phyloP scores from a whole-genome alignment of 495 filamentous ascomycete genomes.

The Thozetella sp. region DNA sequence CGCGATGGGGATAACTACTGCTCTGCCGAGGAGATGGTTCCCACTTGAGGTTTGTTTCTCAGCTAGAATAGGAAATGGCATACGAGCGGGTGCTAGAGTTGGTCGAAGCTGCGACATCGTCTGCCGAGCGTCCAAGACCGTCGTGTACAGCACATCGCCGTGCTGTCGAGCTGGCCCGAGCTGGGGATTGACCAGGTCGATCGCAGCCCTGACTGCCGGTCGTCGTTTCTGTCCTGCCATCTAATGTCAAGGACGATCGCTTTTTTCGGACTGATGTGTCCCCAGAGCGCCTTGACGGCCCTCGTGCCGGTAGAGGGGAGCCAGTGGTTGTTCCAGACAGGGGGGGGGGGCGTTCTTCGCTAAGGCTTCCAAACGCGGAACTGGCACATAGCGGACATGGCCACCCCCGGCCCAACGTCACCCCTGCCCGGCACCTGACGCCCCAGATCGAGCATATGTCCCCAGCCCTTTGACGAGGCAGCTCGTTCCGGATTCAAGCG shows the following conservation, averaged over 20 bases:
- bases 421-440: slow-evolving; percentile 5
- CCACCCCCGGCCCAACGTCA: slow-evolving; percentile 7
- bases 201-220: no score
- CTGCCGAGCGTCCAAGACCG: no score
- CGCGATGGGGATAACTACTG: no score
- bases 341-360: slow-evolving; percentile 7
- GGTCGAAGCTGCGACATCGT: no score
- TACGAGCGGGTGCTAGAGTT: no score
- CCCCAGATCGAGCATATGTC: slow-evolving; percentile 13
- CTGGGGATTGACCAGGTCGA: no score
- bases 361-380: slow-evolving; percentile 3
- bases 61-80: no score
- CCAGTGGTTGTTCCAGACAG: slow-evolving; percentile 9
- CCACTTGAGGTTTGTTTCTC: no score
- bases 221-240: slow-evolving; percentile 10
- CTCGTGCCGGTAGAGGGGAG: slow-evolving; percentile 11
- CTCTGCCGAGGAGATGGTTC: no score
- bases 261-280: slow-evolving; percentile 11
- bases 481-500: slow-evolving; percentile 27
- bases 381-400: not conserved
- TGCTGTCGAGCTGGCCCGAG: no score
- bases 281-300: slow-evolving; percentile 10
- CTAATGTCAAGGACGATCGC: slow-evolving; percentile 13
- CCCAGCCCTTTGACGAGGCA: slow-evolving; percentile 15
- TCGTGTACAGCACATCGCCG: no score